Base-by-base conservation (phyloP, 2,329 filamentous ascomycete genomes). In the Calonectria crousiana region DNA sequence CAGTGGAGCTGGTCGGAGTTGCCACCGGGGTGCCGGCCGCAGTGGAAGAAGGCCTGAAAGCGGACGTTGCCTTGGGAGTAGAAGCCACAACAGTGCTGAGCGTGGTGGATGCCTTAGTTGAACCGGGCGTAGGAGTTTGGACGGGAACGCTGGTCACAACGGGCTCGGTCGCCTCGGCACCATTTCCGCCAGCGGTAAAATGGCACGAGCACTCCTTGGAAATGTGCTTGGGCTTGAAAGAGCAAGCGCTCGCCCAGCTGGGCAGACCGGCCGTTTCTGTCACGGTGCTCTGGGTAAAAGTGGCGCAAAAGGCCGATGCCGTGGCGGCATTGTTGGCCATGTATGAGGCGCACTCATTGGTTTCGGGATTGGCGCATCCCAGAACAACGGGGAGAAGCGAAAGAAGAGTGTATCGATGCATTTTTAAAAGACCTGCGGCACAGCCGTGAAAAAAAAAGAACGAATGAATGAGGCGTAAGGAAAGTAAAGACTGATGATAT, bases 161-260 rank as follows among this genome's bases (percentile, higher is more conserved):
- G n/a, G 58, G 51, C 32, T 60, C 44, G 10, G 76, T 66, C 16
- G 69, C 47, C 51, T 64, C 60, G 11, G 71, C 56, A 52, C 56
- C 69, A 38, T 75, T 74, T 65, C 76, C 74, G 74, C 79, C 77
- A 38, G 74, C 75, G 68, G 78, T 74, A 58, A 76, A 79, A 44
- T 79, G 73, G 70, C 79, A 87, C 26, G 78, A 77, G 56, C 83
- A 84, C 51, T 84, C 82, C 58, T 82, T 83, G 16, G 79, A 79
- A 73, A 84, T 74, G 52, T 77, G 75, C 67, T 81, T 83, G 26
- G 79, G 78, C 73, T 77, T 79, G 73, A 75, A 79, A 13, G 74
- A 77, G 75, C 83, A 83, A 62, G 79, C 79, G 8, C 78, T 78
- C 30, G 83, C 82, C 82, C 77, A 83, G 34, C 75, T 75, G 41